These are phyloP conservation scores for Phytophthora fragariae DNA, from an alignment of 352 stramenopile genomes.

Conservation along the genomic window DNA sequence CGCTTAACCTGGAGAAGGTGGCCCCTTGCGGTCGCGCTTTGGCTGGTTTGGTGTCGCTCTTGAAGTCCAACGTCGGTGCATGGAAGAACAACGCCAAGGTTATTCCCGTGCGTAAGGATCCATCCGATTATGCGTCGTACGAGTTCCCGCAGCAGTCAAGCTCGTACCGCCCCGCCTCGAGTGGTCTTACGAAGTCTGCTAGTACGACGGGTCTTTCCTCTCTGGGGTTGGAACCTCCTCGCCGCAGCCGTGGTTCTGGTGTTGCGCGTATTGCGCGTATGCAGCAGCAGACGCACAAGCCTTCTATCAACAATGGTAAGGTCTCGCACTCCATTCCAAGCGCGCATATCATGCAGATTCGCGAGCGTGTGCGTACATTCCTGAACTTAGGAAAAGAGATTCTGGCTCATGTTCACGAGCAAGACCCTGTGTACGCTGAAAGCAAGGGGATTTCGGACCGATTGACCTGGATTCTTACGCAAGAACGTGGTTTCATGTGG, in stretches of 20 bases:
- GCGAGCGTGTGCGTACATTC: constrained; percentile 95
- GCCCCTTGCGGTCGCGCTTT: constrained; percentile 69
- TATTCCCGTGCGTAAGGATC: constrained; percentile 83
- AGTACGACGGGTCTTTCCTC: constrained; percentile 89
- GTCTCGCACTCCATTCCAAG: constrained; percentile 77
- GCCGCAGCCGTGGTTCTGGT: constrained; percentile 81
- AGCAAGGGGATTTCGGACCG: constrained; percentile 93
- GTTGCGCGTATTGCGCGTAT: constrained; percentile 86
- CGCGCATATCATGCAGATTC: constrained; percentile 91
- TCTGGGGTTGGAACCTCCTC: constrained; percentile 74
- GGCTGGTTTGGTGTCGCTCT: constrained; percentile 71
- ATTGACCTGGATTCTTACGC: constrained; percentile 96
- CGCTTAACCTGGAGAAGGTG: constrained; percentile 79
- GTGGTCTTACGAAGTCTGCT: constrained; percentile 86
- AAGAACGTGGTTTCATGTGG: constrained; percentile 99
- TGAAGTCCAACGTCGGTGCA: constrained; percentile 67
- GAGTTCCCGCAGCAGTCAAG: constrained; percentile 75
- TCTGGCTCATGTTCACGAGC: constrained; percentile 78
- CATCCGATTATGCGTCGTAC: constrained; percentile 86
- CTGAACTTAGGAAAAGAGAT: constrained; percentile 93
- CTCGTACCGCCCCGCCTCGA: constrained; percentile 46
- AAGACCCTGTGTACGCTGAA: constrained; percentile 83
- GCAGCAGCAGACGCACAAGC: constrained; percentile 77
- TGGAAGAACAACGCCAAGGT: constrained; percentile 88
- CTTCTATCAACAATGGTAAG: constrained; percentile 60